These are phyloP conservation scores for Oryza meyeriana DNA, from an alignment of 176 grass and related monocot species.

Conservation along the genomic window DNA sequence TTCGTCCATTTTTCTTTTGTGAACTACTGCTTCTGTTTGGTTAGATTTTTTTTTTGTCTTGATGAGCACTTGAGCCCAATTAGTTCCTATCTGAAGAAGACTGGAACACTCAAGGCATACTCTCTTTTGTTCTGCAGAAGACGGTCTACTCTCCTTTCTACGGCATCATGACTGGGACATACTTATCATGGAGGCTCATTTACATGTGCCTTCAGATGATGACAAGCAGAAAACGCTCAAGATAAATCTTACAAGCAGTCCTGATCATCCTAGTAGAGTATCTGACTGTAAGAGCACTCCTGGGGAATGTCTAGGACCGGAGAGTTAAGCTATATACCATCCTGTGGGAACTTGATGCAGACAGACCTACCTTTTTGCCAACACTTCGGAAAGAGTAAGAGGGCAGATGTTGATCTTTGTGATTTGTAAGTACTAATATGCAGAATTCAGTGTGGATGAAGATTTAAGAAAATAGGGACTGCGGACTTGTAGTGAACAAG, in stretches of 20 bases:
- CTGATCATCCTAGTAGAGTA: neutral
- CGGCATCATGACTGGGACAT: conserved; percentile 84
- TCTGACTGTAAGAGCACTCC: neutral
- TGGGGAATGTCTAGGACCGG: conserved; percentile 13
- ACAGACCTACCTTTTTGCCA: neutral
- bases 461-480: neutral
- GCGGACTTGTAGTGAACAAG: neutral
- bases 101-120: neutral
- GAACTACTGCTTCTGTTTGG: neutral
- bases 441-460: neutral
- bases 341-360: neutral
- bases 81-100: neutral
- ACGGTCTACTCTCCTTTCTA: conserved; percentile 74
- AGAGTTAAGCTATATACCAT: conserved; percentile 12
- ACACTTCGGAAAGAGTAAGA: neutral
- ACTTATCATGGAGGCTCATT: conserved; percentile 62
- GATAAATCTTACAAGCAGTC: conserved; percentile 38
- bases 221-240: conserved; percentile 42
- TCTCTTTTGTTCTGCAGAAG: conserved; percentile 34
- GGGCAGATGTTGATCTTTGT: neutral
- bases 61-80: neutral
- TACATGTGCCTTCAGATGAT: conserved; percentile 65
- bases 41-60: neutral
- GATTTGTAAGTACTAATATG: neutral
- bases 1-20: neutral